phyloP scores from a whole-genome alignment of 306 rosid species.

The Lathyrus oleraceus region DNA sequence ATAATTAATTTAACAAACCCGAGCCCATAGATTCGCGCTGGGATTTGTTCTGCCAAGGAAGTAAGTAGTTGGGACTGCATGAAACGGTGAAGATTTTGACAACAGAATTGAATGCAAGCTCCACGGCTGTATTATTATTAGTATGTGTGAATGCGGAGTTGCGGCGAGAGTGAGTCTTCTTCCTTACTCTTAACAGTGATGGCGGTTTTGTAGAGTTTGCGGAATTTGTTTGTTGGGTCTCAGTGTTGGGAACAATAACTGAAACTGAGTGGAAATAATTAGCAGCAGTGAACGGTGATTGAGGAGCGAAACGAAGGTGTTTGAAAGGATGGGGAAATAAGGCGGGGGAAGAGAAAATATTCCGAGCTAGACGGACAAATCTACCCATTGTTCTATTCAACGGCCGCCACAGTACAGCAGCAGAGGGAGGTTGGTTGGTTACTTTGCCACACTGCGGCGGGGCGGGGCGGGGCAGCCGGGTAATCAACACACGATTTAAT shows the following conservation, averaged over 20 bases:
- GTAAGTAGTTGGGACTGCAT: constrained; percentile 75
- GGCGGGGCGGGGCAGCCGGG: no score
- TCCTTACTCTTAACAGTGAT: neutral
- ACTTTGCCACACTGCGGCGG: neutral
- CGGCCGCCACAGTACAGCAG: neutral
- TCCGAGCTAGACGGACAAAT: constrained; percentile 41
- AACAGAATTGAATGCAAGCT: constrained; percentile 80
- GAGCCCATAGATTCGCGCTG: constrained; percentile 91
- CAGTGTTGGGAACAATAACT: neutral
- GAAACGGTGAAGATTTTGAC: constrained; percentile 88
- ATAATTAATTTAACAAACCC: constrained; percentile 34
- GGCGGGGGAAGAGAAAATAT: constrained; percentile 10
- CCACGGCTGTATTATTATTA: constrained; percentile 46
- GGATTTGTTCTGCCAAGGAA: constrained; percentile 96
- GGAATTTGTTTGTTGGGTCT: neutral
- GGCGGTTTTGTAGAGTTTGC: neutral
- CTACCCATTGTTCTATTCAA: constrained; percentile 26
- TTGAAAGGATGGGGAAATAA: neutral
- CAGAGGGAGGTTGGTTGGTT: neutral
- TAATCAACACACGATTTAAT: no score
- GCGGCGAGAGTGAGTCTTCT: constrained; percentile 17
- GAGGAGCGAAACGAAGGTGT: constrained; percentile 10
- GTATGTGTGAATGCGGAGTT: neutral
- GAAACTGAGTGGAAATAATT: neutral
- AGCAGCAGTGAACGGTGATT: constrained; percentile 4